These are phyloP conservation scores for Botrytis fabae DNA, from an alignment of 2,329 filamentous ascomycete genomes.

Conservation along the genomic window DNA sequence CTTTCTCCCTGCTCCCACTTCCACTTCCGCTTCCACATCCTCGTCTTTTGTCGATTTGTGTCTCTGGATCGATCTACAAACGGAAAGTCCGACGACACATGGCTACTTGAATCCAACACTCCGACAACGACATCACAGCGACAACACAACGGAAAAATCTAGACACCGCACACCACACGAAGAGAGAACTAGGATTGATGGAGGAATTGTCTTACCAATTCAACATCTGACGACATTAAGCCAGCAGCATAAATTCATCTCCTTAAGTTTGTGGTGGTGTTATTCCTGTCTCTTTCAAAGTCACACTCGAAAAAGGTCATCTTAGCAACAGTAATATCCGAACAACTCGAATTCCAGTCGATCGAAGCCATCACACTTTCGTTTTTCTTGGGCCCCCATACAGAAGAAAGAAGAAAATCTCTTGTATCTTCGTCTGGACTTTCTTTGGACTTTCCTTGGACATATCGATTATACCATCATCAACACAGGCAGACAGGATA, in stretches of 20 bases:
- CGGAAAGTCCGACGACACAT: background rate
- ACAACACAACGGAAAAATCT: background rate
- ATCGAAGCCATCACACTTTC: background rate
- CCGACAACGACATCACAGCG: background rate
- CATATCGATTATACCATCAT: background rate
- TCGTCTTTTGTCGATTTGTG: background rate
- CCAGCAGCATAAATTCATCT: background rate
- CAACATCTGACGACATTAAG: background rate
- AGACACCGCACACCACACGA: background rate
- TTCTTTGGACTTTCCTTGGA: background rate
- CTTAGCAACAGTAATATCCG: background rate
- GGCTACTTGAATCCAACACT: background rate
- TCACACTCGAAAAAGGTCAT: background rate
- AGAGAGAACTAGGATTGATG: background rate
- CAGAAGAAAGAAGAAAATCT: background rate
- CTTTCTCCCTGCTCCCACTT: background rate
- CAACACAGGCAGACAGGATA: background rate
- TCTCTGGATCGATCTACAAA: background rate
- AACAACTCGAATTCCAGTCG: background rate
- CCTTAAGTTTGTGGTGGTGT: background rate
- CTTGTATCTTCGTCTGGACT: background rate
- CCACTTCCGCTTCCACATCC: background rate
- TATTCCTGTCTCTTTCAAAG: background rate
- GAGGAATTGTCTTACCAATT: background rate
- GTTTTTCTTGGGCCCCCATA: background rate